phyloP scores from a whole-genome alignment of 139 green algal genomes.

The Yamagishiella unicocca region DNA sequence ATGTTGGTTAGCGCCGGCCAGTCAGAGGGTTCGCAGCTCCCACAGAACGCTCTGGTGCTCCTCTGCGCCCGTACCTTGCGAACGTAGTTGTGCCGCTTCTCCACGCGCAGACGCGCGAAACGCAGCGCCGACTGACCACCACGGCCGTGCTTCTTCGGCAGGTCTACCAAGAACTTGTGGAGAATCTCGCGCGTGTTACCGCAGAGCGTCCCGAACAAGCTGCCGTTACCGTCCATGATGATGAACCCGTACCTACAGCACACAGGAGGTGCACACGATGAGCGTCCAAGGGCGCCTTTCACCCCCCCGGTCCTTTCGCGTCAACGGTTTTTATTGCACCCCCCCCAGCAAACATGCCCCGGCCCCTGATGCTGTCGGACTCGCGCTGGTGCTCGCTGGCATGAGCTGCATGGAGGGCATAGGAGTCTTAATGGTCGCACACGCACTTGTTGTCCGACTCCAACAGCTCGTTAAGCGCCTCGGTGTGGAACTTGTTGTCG shows the following conservation, averaged over 20 bases:
- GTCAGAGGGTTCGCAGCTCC: no score
- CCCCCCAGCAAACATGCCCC: no score
- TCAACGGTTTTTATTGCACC: no score
- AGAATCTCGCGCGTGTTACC: slow-evolving; percentile 97
- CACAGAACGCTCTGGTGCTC: no score
- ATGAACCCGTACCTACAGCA: slow-evolving; percentile 97
- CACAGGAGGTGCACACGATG: slow-evolving; percentile 8
- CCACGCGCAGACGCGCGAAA: slow-evolving; percentile 97
- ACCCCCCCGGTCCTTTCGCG: no score
- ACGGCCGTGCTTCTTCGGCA: slow-evolving; percentile 99
- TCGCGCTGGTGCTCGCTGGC: no score
- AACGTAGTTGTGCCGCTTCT: slow-evolving; percentile 99
- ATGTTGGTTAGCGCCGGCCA: no score
- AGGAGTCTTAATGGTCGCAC: no score
- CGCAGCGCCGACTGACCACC: slow-evolving; percentile 97
- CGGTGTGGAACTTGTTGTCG: slow-evolving; percentile 99
- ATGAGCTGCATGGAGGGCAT: no score
- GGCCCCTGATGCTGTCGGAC: no score
- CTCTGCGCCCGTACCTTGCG: slow-evolving; percentile 89
- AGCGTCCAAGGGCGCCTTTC: no score
- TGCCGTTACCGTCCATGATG: slow-evolving; percentile 99
- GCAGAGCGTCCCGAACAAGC: slow-evolving; percentile 95
- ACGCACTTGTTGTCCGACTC: slow-evolving; percentile 90
- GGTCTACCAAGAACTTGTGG: slow-evolving; percentile 97
- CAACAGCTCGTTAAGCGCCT: slow-evolving; percentile 96